These are phyloP conservation scores for Penstemon eatonii DNA, from an alignment of 257 asterid species.

Conservation along the genomic window DNA sequence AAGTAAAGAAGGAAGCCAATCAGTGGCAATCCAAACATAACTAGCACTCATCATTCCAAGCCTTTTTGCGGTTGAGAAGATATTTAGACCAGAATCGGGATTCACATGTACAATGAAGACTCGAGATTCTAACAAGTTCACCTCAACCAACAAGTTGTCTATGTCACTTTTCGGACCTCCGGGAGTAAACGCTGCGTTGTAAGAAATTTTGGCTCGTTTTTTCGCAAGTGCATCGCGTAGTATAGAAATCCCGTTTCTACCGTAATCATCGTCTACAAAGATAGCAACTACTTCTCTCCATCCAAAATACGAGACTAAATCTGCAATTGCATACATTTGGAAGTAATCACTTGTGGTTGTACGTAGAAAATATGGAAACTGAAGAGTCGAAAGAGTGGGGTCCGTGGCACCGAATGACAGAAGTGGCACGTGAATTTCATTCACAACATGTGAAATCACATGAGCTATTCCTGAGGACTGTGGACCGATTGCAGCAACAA, in stretches of 20 bases:
- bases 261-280: constrained; percentile 69
- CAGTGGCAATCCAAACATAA: constrained; percentile 77
- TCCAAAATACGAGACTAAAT: constrained; percentile 49
- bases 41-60: constrained; percentile 61
- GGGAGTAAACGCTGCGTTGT: constrained; percentile 61
- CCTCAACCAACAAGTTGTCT: constrained; percentile 43
- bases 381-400: constrained; percentile 69
- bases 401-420: constrained; percentile 70
- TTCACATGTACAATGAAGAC: constrained; percentile 68
- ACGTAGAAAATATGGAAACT: constrained; percentile 61
- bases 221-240: constrained; percentile 59
- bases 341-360: constrained; percentile 45
- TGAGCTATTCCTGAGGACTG: constrained; percentile 76
- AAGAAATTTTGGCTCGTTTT: constrained; percentile 62
- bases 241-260: constrained; percentile 64
- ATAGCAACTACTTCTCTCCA: constrained; percentile 70
- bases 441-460: constrained; percentile 51
- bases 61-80: constrained; percentile 52
- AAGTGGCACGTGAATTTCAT: constrained; percentile 70
- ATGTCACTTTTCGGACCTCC: constrained; percentile 49
- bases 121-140: constrained; percentile 61
- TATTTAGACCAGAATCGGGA: constrained; percentile 63
- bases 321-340: constrained; percentile 76
- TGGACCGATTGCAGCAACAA: constrained; percentile 70
- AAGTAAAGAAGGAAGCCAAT: constrained; percentile 62